These are phyloP conservation scores for Botrytis paeoniae DNA, from an alignment of 2,329 filamentous ascomycete species.

Conservation along the genomic window DNA sequence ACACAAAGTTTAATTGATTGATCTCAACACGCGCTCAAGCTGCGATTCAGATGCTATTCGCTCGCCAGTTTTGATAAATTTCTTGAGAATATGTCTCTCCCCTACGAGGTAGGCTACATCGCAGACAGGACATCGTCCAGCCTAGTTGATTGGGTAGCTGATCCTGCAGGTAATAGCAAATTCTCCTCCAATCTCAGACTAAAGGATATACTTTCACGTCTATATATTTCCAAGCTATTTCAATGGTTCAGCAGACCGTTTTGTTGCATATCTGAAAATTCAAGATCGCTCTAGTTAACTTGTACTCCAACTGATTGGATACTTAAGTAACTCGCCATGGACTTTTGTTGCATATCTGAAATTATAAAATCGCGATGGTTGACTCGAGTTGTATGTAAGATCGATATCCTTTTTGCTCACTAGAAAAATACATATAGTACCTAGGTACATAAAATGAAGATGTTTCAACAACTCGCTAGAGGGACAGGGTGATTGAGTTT, in stretches of 20 bases:
- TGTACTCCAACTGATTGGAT: not conserved
- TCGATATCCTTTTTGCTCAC: not conserved
- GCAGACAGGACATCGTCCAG: not conserved
- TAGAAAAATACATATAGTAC: not conserved
- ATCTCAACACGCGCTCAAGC: not conserved
- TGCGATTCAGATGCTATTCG: not conserved
- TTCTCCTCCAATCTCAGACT: not conserved
- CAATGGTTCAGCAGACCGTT: not conserved
- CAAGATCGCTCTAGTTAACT: not conserved
- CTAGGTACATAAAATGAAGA: not conserved
- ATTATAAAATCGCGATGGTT: not conserved
- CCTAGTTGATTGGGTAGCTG: not conserved
- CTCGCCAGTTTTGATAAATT: not conserved
- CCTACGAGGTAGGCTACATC: not conserved
- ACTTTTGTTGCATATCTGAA: conserved; percentile 6
- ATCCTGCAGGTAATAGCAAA: not conserved
- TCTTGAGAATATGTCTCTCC: not conserved
- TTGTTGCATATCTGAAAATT: not conserved
- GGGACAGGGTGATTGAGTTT: not conserved
- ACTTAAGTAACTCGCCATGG: not conserved
- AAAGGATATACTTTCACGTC: not conserved
- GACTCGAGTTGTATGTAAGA: not conserved
- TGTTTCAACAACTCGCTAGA: not conserved
- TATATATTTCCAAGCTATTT: not conserved
- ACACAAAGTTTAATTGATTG: not conserved